Conservation (phyloP, 2,329 filamentous ascomycete species). For the Aureobasidium sp. region DNA sequence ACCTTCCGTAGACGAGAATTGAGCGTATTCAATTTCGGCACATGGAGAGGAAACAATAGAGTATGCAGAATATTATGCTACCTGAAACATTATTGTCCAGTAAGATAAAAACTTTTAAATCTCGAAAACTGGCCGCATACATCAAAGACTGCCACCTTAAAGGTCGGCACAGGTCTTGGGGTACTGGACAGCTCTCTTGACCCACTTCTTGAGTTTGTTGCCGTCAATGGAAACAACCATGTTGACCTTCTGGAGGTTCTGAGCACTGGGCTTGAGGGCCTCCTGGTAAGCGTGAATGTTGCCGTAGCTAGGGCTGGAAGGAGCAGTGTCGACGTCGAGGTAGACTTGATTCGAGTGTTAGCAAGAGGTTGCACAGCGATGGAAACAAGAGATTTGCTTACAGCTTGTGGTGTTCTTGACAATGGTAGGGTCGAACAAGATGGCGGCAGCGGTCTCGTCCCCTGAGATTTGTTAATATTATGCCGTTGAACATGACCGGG, state of each 20-base stretch:
- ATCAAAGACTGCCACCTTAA: neutral
- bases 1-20: too few species aligned
- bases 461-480: conserved; percentile 17
- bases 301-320: conserved; percentile 36
- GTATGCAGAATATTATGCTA: neutral
- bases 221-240: conserved; percentile 36
- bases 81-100: too few species aligned
- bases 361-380: neutral
- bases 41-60: neutral
- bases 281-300: conserved; percentile 40
- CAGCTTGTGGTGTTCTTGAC: conserved; percentile 32
- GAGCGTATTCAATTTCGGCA: neutral
- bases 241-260: conserved; percentile 33
- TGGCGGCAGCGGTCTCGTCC: conserved; percentile 41
- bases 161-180: conserved; percentile 18
- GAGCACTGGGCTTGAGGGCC: conserved; percentile 30
- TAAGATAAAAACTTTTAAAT: neutral
- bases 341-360: conserved; percentile 26
- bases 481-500: neutral
- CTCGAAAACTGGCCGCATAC: neutral
- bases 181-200: conserved; percentile 33
- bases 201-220: conserved; percentile 29
- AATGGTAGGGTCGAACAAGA: conserved; percentile 35
- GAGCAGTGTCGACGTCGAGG: conserved; percentile 38
- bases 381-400: conserved; percentile 19